Base-by-base conservation (phyloP, 2,329 filamentous ascomycete genomes). In the Clarireedia monteithiana region DNA sequence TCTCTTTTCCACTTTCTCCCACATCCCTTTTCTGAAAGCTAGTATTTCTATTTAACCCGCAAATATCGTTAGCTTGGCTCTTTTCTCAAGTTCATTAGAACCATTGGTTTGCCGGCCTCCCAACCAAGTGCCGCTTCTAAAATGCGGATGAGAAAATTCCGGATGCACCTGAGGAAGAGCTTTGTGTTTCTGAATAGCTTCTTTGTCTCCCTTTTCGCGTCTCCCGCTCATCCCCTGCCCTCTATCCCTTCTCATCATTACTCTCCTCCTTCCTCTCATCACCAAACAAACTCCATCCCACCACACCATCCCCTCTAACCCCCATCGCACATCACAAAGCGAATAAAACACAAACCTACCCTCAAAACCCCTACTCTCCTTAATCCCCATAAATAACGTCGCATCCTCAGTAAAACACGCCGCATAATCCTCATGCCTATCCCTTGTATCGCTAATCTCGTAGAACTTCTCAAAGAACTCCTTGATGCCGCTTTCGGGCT, bases 401-500 rank as follows among this genome's bases (percentile, higher is more conserved):
- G 39, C 39, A 42, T 42, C 39, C n/a, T 4, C n/a, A 3, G 39
- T 42, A 42, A 42, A 42, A 34, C 67, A 69, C 3, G 72, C 65
- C 1, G 73, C 71, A 60, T 80, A 81, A 56, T 72, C 66, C 15
- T 76, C 72, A 59, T 79, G 75, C 10, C 71, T 74, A 52, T 69
- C 70, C 2, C 76, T 75, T 5, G 46, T 58, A 39, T 62, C 60
- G 58, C 83, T 80, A 12, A 39, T 44, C 58, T 85, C 80, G 70
- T 79, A 91, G 1, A 79, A 75, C 53, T 84, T 89, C 68, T 91
- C 87, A 74, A 86, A 89, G 61, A 85, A 77, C 68, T 80, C 80
- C 30, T 73, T 71, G 66, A 82, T 86, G 64, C 85, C 76, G 66
- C 78, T 74, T 56, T 85, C 15, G 1, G 30, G 30, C 9, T 34